Percentiles rank a stretch among this genome's conserved stretches.
Evolutionary conservation across 257 asterid genomes (phyloP).

Genomic region (Cordia subcordata): DNA sequence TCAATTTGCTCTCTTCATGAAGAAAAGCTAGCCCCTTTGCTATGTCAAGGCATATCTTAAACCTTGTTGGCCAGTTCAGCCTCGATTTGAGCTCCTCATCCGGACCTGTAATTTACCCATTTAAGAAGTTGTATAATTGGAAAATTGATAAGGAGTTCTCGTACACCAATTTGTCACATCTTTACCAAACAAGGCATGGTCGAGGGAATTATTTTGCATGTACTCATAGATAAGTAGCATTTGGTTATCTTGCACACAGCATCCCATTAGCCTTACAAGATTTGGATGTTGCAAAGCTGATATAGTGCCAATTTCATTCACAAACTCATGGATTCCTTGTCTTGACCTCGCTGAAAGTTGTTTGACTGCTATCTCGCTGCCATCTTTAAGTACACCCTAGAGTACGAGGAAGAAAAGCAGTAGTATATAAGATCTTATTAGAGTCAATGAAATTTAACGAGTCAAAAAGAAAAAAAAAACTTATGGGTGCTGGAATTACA

Average conservation of each 20-base stretch:
- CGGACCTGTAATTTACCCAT: constrained; percentile 6
- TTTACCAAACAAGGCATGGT: constrained; percentile 14
- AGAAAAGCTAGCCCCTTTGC: constrained; percentile 22
- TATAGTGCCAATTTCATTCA: constrained; percentile 5
- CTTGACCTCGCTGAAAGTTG: constrained; percentile 2
- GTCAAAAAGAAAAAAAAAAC: no score
- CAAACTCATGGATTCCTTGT: constrained; percentile 5
- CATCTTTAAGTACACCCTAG: constrained; percentile 2
- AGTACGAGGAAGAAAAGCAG: background rate
- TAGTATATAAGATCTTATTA: no score
- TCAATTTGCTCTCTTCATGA: constrained; percentile 17
- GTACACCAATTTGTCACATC: background rate
- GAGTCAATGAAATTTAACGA: background rate
- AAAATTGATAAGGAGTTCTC: background rate
- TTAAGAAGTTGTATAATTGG: background rate
- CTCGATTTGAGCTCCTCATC: background rate
- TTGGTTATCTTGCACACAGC: constrained; percentile 9
- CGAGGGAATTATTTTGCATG: constrained; percentile 21
- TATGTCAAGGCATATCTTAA: constrained; percentile 14
- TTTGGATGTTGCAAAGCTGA: constrained; percentile 9
- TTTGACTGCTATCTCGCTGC: constrained; percentile 2
- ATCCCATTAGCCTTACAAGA: constrained; percentile 2
- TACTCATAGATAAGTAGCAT: constrained; percentile 19
- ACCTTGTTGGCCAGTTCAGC: constrained; percentile 16
- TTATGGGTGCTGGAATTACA: no score